Evolutionary conservation across 2,329 filamentous ascomycete species (phyloP), one percentile per base, ranked within the genome.

Genomic region (Cladophialophora carrionii): DNA sequence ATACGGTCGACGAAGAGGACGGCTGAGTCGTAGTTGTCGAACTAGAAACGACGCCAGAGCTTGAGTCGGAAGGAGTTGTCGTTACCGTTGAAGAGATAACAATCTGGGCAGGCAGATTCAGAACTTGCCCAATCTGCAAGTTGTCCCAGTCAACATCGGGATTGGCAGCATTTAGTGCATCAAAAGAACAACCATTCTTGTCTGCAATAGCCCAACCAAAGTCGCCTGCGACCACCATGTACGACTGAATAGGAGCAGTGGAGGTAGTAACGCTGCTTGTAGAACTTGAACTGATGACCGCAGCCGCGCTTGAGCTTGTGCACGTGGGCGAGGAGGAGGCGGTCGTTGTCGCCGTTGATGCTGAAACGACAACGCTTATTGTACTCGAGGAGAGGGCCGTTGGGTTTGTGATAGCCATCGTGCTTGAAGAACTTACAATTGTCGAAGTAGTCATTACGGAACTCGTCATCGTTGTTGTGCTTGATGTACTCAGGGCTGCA

Each of bases 141-240:
- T 65, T 64, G 34, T 64, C 64, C 68, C 67, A 70, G 26, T 70
- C 58, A 46, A 70, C 20, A 24, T 53, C 59, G 5, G 68, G 64
- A 61, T 71, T 71, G 4, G 62, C 68, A 56, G 46, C 52, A 6
- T 65, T 41, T n/a, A 71, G 53, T 8, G 55, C 67, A 63, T 67
- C 66, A 24, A 56, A 66, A 41, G 46, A 62, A 46, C 66, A 70
- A 26, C 68, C 68, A 20, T 66, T 34, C 37, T 63, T 63, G 20
- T 41, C 26, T 20, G 69, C 63, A 58, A 71, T 71, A 4, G 20
- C 57, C 43, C 61, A 57, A 26, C 59, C 64, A 61, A 60, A 59
- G 54, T 71, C 69, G 24, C 68, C 68, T 26, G 65, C 55, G 26
- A 58, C 59, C 14, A 69, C 58, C 4, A 63, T 66, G 46, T 69